These are phyloP conservation scores for Trichocomaceae sp. DNA, from an alignment of 2,329 filamentous ascomycete genomes.

Conservation along the genomic window DNA sequence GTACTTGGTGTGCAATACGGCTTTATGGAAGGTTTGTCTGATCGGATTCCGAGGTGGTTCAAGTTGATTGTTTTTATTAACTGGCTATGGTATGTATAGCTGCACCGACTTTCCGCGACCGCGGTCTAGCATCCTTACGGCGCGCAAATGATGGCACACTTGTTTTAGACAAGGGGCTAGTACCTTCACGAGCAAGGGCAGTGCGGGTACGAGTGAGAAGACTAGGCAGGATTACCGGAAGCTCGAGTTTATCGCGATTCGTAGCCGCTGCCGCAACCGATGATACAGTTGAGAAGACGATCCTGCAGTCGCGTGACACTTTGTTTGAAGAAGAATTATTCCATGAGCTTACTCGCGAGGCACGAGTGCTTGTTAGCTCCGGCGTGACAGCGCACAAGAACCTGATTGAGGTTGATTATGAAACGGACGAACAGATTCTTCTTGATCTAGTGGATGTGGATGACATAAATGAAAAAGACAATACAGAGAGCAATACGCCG, in stretches of 20 bases:
- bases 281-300: constrained; percentile 31
- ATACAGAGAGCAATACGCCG: constrained; percentile 17
- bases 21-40: constrained; percentile 62
- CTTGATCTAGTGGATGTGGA: constrained; percentile 62
- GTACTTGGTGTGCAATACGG: constrained; percentile 82
- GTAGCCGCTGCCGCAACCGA: constrained; percentile 15
- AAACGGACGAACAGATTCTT: constrained; percentile 51
- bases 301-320: constrained; percentile 42
- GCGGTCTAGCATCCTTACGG: constrained; percentile 73
- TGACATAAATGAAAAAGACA: constrained; percentile 26
- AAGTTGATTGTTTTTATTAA: neutral
- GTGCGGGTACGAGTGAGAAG: constrained; percentile 62
- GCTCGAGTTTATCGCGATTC: constrained; percentile 29
- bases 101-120: constrained; percentile 53
- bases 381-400: constrained; percentile 60
- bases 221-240: constrained; percentile 53
- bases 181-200: constrained; percentile 48
- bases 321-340: constrained; percentile 68
- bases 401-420: constrained; percentile 50
- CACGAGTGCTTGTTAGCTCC: constrained; percentile 63
- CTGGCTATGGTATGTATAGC: constrained; percentile 29
- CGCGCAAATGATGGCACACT: constrained; percentile 69
- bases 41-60: neutral
- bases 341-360: constrained; percentile 80
- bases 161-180: constrained; percentile 59